phyloP scores from a whole-genome alignment of 2,329 filamentous ascomycete genomes.

The Trichothecium sympodiale region DNA sequence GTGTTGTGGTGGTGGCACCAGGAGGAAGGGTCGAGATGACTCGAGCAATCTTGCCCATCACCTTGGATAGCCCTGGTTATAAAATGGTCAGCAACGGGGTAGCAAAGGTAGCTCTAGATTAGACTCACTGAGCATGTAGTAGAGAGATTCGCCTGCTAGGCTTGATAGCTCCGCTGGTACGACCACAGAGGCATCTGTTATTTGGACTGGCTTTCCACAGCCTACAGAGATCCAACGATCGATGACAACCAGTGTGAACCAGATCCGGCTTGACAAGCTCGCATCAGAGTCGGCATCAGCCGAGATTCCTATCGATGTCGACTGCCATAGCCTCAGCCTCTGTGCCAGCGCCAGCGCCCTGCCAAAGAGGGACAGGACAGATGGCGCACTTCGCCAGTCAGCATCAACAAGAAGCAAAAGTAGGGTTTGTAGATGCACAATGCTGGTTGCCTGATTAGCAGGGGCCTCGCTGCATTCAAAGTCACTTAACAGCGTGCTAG shows the following conservation, averaged over 20 bases:
- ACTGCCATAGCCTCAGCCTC: constrained; percentile 46
- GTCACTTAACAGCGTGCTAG: constrained; percentile 35
- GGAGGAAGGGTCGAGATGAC: constrained; percentile 25
- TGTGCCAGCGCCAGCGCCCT: constrained; percentile 56
- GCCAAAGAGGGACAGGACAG: constrained; percentile 40
- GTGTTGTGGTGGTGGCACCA: constrained; percentile 21
- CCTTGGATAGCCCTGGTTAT: constrained; percentile 39
- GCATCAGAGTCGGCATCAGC: constrained; percentile 49
- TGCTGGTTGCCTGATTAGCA: constrained; percentile 28
- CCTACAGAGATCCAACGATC: constrained; percentile 66
- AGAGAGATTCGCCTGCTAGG: constrained; percentile 52
- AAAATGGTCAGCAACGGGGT: constrained; percentile 6
- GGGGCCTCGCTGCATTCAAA: constrained; percentile 35
- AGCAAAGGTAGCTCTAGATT: too few species aligned
- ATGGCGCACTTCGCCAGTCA: constrained; percentile 41
- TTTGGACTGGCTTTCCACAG: constrained; percentile 48
- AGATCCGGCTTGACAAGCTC: constrained; percentile 51
- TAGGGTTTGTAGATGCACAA: constrained; percentile 56
- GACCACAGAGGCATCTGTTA: constrained; percentile 51
- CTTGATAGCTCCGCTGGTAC: constrained; percentile 46
- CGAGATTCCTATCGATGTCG: constrained; percentile 30
- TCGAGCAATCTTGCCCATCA: constrained; percentile 32
- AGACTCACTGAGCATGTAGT: constrained; percentile 53
- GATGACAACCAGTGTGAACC: constrained; percentile 62
- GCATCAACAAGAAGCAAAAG: constrained; percentile 56